A percentile compares a stretch with the other conserved stretches of the same genome.
Evolutionary conservation across 2,329 filamentous ascomycete genomes (phyloP).

Genomic region (Aureobasidium vineae): DNA sequence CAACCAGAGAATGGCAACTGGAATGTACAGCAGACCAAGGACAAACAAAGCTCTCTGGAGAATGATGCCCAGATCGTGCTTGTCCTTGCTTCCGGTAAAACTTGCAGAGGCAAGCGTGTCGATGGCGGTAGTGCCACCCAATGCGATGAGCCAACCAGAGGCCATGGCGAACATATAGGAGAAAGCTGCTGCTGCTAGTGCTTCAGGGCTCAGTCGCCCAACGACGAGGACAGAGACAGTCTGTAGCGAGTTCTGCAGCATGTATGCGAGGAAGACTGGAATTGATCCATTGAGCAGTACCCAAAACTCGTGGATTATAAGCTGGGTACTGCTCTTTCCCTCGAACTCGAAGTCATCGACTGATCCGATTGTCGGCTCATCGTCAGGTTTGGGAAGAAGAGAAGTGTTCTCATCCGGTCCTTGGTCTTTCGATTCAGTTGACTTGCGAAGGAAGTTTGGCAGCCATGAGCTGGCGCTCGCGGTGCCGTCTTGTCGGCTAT

Average conservation of each 20-base stretch:
- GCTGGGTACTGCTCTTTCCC: slow-evolving; percentile 38
- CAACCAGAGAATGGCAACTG: slow-evolving; percentile 71
- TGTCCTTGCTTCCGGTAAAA: slow-evolving; percentile 77
- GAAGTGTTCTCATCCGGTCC: slow-evolving; percentile 45
- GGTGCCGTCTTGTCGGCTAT: slow-evolving; percentile 32
- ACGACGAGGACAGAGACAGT: slow-evolving; percentile 79
- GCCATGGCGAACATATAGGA: slow-evolving; percentile 94
- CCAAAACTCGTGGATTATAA: slow-evolving; percentile 60
- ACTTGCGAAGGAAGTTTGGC: slow-evolving; percentile 30
- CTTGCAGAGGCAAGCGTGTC: slow-evolving; percentile 81
- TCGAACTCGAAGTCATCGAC: slow-evolving; percentile 42
- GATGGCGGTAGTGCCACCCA: slow-evolving; percentile 81
- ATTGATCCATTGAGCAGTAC: slow-evolving; percentile 67
- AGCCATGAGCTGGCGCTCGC: slow-evolving; percentile 34
- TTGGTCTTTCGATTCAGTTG: slow-evolving; percentile 16
- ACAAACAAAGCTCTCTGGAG: slow-evolving; percentile 75
- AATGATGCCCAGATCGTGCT: slow-evolving; percentile 73
- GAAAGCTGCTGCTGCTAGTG: slow-evolving; percentile 78
- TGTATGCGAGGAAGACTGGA: slow-evolving; percentile 80
- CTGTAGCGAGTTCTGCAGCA: slow-evolving; percentile 80
- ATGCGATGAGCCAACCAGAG: slow-evolving; percentile 79
- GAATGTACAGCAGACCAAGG: slow-evolving; percentile 67
- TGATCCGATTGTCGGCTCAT: slow-evolving; percentile 38
- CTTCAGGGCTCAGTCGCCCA: slow-evolving; percentile 73
- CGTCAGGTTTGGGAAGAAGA: slow-evolving; percentile 44